Evolutionary conservation across 2,329 filamentous ascomycete species (phyloP).

Genomic region (Stachybotrys chlorohalonatus): DNA sequence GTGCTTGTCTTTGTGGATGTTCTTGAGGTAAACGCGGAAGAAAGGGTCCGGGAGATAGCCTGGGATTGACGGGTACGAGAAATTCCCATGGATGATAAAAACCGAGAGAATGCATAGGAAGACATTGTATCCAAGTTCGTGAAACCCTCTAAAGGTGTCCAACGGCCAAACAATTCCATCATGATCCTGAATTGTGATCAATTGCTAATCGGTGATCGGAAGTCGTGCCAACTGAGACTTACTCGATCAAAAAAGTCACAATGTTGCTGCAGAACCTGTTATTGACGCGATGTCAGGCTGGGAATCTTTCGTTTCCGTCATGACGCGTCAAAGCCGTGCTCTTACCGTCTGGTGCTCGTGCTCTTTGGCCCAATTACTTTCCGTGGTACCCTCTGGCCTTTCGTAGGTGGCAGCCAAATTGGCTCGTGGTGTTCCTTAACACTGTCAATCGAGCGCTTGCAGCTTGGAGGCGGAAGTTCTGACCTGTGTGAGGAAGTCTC

Average conservation of each 20-base stretch:
- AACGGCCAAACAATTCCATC: slow-evolving; percentile 29
- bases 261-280: slow-evolving; percentile 24
- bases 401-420: slow-evolving; percentile 24
- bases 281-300: too few species aligned
- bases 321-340: slow-evolving; percentile 2
- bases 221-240: background rate
- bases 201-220: background rate
- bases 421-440: slow-evolving; percentile 20
- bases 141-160: slow-evolving; percentile 30
- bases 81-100: slow-evolving; percentile 30
- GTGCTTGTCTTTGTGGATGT: slow-evolving; percentile 34
- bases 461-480: background rate
- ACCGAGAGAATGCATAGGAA: slow-evolving; percentile 26
- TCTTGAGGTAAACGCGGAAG: slow-evolving; percentile 25
- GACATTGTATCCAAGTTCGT: slow-evolving; percentile 27
- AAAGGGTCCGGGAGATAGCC: slow-evolving; percentile 26
- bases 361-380: slow-evolving; percentile 16
- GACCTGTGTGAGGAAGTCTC: slow-evolving; percentile 16
- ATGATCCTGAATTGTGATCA: slow-evolving; percentile 13
- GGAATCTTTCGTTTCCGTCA: too few species aligned
- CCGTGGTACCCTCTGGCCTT: slow-evolving; percentile 22
- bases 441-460: background rate
- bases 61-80: slow-evolving; percentile 34
- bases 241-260: slow-evolving; percentile 26
- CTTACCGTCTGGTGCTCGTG: slow-evolving; percentile 22